phyloP scores from a whole-genome alignment of 345 rosid species.

The Pseudoturritis turrita region DNA sequence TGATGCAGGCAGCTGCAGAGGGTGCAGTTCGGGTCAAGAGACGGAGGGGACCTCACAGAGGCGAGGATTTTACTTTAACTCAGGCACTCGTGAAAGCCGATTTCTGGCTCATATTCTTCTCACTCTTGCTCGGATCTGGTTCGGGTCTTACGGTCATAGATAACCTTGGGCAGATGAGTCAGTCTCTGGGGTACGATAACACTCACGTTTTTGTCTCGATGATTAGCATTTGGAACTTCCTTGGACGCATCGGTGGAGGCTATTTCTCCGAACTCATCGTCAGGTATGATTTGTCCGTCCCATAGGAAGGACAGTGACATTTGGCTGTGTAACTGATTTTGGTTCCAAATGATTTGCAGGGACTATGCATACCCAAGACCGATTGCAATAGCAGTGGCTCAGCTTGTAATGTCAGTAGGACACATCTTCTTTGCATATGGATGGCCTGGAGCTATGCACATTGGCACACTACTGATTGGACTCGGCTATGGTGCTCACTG shows the following conservation, averaged over 20 bases:
- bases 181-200: constrained; percentile 68
- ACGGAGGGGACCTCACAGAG: constrained; percentile 69
- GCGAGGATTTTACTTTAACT: constrained; percentile 77
- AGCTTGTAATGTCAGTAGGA: constrained; percentile 69
- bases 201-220: constrained; percentile 73
- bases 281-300: constrained; percentile 36
- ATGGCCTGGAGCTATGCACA: constrained; percentile 75
- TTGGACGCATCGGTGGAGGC: constrained; percentile 87
- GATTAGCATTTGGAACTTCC: constrained; percentile 95
- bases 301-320: background rate
- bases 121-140: constrained; percentile 77
- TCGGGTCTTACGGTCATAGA: constrained; percentile 85
- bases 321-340: background rate
- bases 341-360: constrained; percentile 33
- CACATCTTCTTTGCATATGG: constrained; percentile 77
- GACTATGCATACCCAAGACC: constrained; percentile 83
- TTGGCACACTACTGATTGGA: constrained; percentile 75
- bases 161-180: constrained; percentile 92
- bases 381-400: constrained; percentile 65
- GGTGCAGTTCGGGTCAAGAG: constrained; percentile 82
- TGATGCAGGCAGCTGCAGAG: constrained; percentile 74
- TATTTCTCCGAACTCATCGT: constrained; percentile 76
- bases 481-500: constrained; percentile 83
- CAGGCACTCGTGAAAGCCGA: constrained; percentile 86
- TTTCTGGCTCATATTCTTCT: constrained; percentile 79